Conservation (phyloP, 352 stramenopile genomes). For the Pythium dissimile region DNA sequence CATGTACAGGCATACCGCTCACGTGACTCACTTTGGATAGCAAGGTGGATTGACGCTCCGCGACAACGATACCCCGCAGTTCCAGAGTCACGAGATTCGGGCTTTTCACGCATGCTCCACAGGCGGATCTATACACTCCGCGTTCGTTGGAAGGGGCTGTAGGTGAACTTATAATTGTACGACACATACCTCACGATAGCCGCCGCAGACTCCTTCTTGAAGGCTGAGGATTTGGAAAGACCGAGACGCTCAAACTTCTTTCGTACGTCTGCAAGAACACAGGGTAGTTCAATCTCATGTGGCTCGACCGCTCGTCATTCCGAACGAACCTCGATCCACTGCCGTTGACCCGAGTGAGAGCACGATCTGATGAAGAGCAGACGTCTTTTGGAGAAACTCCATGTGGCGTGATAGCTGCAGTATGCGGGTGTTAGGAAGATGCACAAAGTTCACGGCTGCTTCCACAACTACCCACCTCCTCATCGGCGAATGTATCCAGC, state of each 20-base stretch:
- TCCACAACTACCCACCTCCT: conserved; percentile 55
- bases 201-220: conserved; percentile 31
- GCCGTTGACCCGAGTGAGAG: conserved; percentile 45
- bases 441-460: neutral
- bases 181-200: conserved; percentile 31
- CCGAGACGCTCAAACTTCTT: conserved; percentile 64
- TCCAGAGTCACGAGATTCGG: conserved; percentile 10
- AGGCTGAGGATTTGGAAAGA: conserved; percentile 39
- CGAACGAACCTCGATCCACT: conserved; percentile 54
- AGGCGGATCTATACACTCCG: conserved; percentile 16
- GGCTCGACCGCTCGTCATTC: no score
- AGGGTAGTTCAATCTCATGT: no score
- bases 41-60: neutral
- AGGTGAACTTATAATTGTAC: no score
- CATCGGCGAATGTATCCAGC: conserved; percentile 43
- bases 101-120: conserved; percentile 1
- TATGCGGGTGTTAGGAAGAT: neutral
- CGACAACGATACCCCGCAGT: conserved; percentile 16
- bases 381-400: conserved; percentile 38
- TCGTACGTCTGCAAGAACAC: conserved; percentile 33
- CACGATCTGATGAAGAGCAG: conserved; percentile 32
- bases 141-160: no score
- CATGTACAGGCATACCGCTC: neutral
- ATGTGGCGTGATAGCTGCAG: conserved; percentile 47
- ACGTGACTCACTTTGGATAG: conserved; percentile 18